These are phyloP conservation scores for Aegle marmelos DNA, from an alignment of 345 rosid species.

Conservation along the genomic window DNA sequence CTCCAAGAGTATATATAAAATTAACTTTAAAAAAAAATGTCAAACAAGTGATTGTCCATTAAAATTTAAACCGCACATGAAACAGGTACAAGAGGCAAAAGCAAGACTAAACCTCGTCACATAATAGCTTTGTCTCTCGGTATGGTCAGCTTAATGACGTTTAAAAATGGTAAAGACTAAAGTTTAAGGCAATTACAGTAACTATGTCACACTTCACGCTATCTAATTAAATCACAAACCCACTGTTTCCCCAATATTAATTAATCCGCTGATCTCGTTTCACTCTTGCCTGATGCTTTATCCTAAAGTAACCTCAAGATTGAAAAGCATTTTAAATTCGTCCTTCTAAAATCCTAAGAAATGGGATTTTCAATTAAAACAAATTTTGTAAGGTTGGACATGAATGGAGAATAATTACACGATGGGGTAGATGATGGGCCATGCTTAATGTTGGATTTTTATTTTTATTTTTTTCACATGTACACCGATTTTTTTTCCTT, in stretches of 20 bases:
- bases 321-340: no score
- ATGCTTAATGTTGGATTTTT: background rate
- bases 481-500: background rate
- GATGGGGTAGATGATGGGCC: background rate
- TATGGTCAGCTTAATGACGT: conserved; percentile 4
- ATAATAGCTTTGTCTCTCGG: conserved; percentile 22
- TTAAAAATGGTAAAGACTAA: background rate
- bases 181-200: background rate
- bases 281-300: conserved; percentile 7
- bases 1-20: background rate
- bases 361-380: background rate
- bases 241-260: background rate
- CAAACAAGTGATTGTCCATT: background rate
- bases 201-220: conserved; percentile 4
- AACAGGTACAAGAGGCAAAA: conserved; percentile 14
- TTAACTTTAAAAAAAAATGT: no score
- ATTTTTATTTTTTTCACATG: no score
- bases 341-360: background rate
- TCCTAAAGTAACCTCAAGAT: background rate
- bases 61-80: conserved; percentile 17
- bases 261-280: conserved; percentile 12
- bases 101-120: conserved; percentile 1
- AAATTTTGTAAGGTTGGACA: background rate
- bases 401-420: no score
- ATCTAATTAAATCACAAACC: background rate